Evolutionary conservation across 164 flowering plant species (phyloP).

Genomic region (Dillenia suffruticosa): DNA sequence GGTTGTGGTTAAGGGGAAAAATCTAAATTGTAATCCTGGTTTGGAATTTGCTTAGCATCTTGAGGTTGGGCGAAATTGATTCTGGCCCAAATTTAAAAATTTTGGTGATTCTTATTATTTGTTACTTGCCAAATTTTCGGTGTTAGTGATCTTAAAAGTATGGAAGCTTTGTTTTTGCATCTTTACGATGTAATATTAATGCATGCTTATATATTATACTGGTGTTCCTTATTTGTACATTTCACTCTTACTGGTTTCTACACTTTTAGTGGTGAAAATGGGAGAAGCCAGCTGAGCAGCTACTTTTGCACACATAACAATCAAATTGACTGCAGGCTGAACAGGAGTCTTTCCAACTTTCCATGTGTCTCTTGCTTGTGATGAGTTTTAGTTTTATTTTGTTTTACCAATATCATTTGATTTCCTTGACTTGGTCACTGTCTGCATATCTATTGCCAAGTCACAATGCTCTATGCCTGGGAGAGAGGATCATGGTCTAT

Average conservation of each 20-base stretch:
- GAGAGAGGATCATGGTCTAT: slow-evolving; percentile 82
- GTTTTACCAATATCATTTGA: neutral
- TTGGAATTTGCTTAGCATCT: too few species aligned
- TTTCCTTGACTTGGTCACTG: slow-evolving; percentile 20
- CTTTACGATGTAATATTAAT: too few species aligned
- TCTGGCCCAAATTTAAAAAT: too few species aligned
- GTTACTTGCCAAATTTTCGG: too few species aligned
- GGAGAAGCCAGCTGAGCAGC: slow-evolving; percentile 90
- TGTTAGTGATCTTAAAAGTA: too few species aligned
- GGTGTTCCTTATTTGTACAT: too few species aligned
- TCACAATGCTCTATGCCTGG: slow-evolving; percentile 78
- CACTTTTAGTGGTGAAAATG: slow-evolving; percentile 87
- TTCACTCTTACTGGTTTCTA: slow-evolving; percentile 2
- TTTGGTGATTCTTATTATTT: too few species aligned
- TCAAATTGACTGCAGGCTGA: slow-evolving; percentile 48
- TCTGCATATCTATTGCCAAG: slow-evolving; percentile 85
- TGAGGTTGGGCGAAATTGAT: too few species aligned
- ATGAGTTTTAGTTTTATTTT: neutral
- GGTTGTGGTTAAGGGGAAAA: too few species aligned
- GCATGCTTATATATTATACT: too few species aligned
- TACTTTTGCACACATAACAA: slow-evolving; percentile 68
- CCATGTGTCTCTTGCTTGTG: slow-evolving; percentile 32
- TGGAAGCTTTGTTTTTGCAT: too few species aligned
- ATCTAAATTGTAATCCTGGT: too few species aligned
- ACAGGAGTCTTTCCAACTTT: slow-evolving; percentile 54